phyloP scores from a whole-genome alignment of 257 asterid genomes.

The Penstemon eatonii region DNA sequence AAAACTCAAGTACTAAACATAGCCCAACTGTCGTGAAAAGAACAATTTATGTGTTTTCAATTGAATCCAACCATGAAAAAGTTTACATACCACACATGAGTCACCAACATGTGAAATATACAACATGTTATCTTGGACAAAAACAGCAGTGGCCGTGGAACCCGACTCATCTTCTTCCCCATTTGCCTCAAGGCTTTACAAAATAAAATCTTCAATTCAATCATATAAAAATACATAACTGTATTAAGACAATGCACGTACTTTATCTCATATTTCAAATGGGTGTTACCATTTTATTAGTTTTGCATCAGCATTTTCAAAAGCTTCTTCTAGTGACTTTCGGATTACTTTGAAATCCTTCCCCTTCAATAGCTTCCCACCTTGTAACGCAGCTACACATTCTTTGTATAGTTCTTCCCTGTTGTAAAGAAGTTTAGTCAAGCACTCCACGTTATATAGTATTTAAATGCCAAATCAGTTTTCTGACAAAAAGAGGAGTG shows the following conservation, averaged over 20 bases:
- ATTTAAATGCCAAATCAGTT: background rate
- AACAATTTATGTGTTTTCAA: background rate
- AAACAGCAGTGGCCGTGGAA: slow-evolving; percentile 82
- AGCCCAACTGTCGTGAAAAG: background rate
- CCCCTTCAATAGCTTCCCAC: slow-evolving; percentile 54
- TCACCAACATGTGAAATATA: slow-evolving; percentile 87
- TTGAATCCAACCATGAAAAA: background rate
- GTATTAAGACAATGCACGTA: slow-evolving; percentile 32
- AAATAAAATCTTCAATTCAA: slow-evolving; percentile 71
- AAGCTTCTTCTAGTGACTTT: slow-evolving; percentile 74
- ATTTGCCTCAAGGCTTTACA: slow-evolving; percentile 84
- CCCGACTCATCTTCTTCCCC: slow-evolving; percentile 81
- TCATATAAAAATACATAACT: slow-evolving; percentile 42
- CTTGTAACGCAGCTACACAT: slow-evolving; percentile 73
- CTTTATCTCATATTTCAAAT: slow-evolving; percentile 1
- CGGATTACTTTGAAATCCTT: slow-evolving; percentile 57
- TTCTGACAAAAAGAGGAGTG: background rate
- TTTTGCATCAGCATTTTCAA: slow-evolving; percentile 62
- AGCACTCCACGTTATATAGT: background rate
- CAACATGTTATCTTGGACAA: slow-evolving; percentile 55
- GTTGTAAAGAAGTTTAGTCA: background rate
- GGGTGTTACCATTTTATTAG: slow-evolving; percentile 64
- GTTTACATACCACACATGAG: slow-evolving; percentile 68
- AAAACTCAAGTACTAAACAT: too few relatives aligned
- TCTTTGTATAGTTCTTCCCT: slow-evolving; percentile 90